phyloP scores from a whole-genome alignment of 345 rosid genomes.

The Populus simonii region DNA sequence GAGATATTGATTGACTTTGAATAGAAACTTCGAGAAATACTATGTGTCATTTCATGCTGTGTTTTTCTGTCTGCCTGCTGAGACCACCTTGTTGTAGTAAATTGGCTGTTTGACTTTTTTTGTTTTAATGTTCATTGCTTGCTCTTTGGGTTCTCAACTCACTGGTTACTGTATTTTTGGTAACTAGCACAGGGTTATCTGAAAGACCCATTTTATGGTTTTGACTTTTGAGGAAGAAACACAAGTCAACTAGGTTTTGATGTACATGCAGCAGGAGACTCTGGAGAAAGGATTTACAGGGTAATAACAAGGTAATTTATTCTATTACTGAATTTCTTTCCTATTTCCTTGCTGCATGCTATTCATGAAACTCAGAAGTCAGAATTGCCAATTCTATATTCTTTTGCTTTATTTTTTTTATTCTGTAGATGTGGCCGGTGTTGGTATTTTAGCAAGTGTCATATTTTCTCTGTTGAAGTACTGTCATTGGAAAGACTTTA shows the following conservation, averaged over 20 bases:
- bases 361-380: background rate
- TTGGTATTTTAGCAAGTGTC: background rate
- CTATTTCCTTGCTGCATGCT: background rate
- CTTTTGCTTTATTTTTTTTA: background rate
- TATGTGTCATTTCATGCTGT: background rate
- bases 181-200: conserved; percentile 23
- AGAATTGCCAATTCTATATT: background rate
- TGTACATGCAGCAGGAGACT: conserved; percentile 10
- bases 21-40: conserved; percentile 6
- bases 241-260: conserved; percentile 13
- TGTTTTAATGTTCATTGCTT: conserved; percentile 2
- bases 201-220: conserved; percentile 11
- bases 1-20: background rate
- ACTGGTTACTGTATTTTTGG: conserved; percentile 20
- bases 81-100: conserved; percentile 5
- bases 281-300: conserved; percentile 16
- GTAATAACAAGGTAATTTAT: conserved; percentile 10
- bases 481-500: background rate
- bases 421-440: background rate
- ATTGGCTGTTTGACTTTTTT: background rate
- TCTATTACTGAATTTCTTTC: conserved; percentile 5
- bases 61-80: background rate
- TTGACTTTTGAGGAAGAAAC: conserved; percentile 22
- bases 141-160: conserved; percentile 11
- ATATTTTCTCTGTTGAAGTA: background rate